Conservation (phyloP, 2,329 filamentous ascomycete species). For the Venturia asperata region DNA sequence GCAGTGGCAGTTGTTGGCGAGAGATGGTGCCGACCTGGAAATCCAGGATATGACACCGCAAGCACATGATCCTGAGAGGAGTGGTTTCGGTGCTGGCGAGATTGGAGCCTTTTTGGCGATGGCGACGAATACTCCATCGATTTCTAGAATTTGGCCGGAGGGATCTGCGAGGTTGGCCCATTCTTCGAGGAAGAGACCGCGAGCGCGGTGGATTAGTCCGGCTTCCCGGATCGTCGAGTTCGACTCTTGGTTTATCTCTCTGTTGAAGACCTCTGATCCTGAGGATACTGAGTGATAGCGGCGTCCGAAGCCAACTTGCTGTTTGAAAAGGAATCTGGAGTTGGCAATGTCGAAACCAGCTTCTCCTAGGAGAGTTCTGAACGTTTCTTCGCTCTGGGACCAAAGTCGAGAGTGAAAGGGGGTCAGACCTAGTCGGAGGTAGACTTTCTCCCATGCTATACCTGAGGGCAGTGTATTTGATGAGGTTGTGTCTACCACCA, state of each 20-base stretch:
- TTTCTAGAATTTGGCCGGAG: constrained; percentile 31
- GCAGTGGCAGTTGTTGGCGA: constrained; percentile 39
- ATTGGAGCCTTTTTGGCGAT: constrained; percentile 27
- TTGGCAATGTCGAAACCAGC: constrained; percentile 33
- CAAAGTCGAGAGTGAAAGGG: constrained; percentile 28
- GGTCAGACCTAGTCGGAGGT: constrained; percentile 28
- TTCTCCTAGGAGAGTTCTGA: constrained; percentile 27
- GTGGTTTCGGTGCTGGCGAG: constrained; percentile 15
- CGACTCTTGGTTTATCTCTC: constrained; percentile 26
- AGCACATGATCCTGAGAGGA: no score
- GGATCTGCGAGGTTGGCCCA: constrained; percentile 34
- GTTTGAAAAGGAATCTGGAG: constrained; percentile 30
- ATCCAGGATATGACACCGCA: no score
- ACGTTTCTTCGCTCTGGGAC: constrained; percentile 29
- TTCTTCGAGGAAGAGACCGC: constrained; percentile 28
- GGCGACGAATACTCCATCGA: constrained; percentile 35
- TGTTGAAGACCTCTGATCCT: constrained; percentile 33
- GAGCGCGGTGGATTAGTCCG: constrained; percentile 30
- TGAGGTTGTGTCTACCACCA: constrained; percentile 36
- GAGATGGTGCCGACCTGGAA: no score
- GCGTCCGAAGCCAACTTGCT: constrained; percentile 27
- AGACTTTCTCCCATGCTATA: constrained; percentile 34
- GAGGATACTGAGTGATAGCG: constrained; percentile 27
- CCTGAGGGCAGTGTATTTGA: constrained; percentile 33
- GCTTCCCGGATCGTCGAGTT: constrained; percentile 27